These are phyloP conservation scores for Yarrowia sp. DNA, from an alignment of 805 yeast genomes.

Conservation along the genomic window DNA sequence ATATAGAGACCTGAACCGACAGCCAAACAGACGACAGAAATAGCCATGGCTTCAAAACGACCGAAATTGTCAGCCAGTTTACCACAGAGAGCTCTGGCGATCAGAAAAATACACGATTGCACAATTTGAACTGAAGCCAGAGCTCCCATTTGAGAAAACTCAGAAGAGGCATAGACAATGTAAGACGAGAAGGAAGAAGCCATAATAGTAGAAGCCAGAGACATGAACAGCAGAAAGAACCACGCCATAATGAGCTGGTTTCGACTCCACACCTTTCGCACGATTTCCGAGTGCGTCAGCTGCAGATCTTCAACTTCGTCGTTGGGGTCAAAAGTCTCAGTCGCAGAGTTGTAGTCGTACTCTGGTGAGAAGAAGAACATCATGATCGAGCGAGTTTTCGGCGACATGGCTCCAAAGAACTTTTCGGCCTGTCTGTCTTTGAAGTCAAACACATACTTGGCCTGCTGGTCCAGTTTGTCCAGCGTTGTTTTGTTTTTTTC, in stretches of 20 bases:
- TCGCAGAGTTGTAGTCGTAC: background rate
- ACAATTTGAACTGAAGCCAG: constrained; percentile 5
- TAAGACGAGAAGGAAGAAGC: background rate
- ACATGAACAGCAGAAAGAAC: constrained; percentile 3
- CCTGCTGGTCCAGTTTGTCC: background rate
- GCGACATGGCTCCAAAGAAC: background rate
- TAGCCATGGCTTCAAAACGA: constrained; percentile 8
- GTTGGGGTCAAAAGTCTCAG: background rate
- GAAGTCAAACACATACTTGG: constrained; percentile 2
- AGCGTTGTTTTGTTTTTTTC: background rate
- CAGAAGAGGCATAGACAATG: constrained; percentile 13
- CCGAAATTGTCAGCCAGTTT: constrained; percentile 17
- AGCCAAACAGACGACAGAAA: background rate
- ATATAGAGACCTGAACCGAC: constrained; percentile 8
- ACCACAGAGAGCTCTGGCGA: constrained; percentile 3
- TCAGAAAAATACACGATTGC: background rate
- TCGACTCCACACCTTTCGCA: background rate
- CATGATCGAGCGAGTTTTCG: background rate
- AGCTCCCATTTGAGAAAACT: constrained; percentile 9
- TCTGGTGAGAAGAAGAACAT: background rate
- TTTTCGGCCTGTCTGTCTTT: constrained; percentile 1
- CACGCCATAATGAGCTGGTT: constrained; percentile 1
- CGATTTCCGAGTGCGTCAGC: constrained; percentile 5
- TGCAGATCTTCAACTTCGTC: background rate
- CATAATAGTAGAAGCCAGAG: background rate